These are phyloP conservation scores for Lindgomyces ingoldianus DNA, from an alignment of 495 filamentous ascomycete genomes.

Conservation along the genomic window DNA sequence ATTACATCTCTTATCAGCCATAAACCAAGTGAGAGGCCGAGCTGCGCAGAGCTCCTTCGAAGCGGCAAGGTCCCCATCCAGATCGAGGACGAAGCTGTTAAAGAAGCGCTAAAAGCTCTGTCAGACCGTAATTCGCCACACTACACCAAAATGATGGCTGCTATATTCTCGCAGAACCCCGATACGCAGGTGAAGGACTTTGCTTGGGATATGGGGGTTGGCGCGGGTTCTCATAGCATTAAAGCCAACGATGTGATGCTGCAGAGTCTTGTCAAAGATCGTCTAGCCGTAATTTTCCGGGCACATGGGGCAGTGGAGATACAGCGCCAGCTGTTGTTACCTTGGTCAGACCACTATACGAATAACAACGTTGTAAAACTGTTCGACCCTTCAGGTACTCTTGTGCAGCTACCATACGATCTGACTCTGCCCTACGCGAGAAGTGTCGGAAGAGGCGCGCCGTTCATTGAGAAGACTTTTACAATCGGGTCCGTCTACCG, in stretches of 20 bases:
- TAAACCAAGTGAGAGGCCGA: constrained; percentile 76
- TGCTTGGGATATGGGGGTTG: constrained; percentile 76
- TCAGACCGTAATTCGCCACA: constrained; percentile 83
- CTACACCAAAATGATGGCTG: constrained; percentile 82
- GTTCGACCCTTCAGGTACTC: constrained; percentile 76
- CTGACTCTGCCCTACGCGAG: constrained; percentile 87
- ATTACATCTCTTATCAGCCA: constrained; percentile 80
- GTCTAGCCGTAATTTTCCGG: constrained; percentile 77
- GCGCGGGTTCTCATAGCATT: constrained; percentile 47
- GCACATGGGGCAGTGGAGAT: constrained; percentile 87
- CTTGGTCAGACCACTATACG: constrained; percentile 74
- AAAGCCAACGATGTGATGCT: constrained; percentile 67
- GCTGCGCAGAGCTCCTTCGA: constrained; percentile 79
- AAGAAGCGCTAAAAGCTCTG: constrained; percentile 75
- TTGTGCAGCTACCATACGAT: constrained; percentile 89
- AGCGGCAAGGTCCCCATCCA: constrained; percentile 86
- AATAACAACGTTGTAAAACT: constrained; percentile 70
- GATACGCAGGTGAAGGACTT: constrained; percentile 77
- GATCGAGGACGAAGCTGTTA: constrained; percentile 88
- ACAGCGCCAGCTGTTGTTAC: constrained; percentile 72
- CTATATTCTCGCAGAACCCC: constrained; percentile 71
- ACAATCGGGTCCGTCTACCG: constrained; percentile 89
- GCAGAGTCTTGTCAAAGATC: constrained; percentile 73
- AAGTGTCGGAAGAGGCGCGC: constrained; percentile 70
- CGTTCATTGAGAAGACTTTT: constrained; percentile 73